A percentile compares a stretch with the other conserved stretches of the same genome.
Conservation (phyloP, 2,329 filamentous ascomycete species). For the Aspergillus hortae region DNA sequence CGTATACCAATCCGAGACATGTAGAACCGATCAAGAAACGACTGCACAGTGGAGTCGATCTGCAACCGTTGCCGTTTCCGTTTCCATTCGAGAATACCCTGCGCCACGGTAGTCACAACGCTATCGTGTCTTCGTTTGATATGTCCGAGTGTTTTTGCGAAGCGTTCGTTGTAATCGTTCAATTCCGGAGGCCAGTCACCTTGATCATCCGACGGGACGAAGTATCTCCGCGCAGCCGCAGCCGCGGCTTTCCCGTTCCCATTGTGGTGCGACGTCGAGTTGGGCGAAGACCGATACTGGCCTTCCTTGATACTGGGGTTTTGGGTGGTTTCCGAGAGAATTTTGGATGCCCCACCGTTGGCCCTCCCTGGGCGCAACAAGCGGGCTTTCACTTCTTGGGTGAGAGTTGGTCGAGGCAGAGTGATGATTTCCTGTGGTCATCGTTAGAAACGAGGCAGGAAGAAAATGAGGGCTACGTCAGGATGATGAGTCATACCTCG, state of each 20-base stretch:
- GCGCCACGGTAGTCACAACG: slow-evolving; percentile 95
- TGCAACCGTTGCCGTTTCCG: slow-evolving; percentile 94
- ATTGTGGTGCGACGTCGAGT: slow-evolving; percentile 40
- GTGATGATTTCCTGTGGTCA: slow-evolving; percentile 74
- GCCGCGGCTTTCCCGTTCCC: slow-evolving; percentile 51
- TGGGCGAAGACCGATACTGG: slow-evolving; percentile 62
- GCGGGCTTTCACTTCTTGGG: slow-evolving; percentile 70
- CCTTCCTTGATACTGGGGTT: slow-evolving; percentile 87
- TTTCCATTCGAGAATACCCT: slow-evolving; percentile 98
- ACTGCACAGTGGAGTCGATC: slow-evolving; percentile 95
- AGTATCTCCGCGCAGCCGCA: slow-evolving; percentile 66
- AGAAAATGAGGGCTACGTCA: background rate
- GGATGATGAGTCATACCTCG: slow-evolving; percentile 62
- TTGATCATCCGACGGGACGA: slow-evolving; percentile 83
- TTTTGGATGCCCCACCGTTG: slow-evolving; percentile 58
- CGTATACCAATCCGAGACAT: slow-evolving; percentile 99
- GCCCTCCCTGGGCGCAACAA: slow-evolving; percentile 56
- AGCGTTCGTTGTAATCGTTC: slow-evolving; percentile 87
- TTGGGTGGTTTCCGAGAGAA: slow-evolving; percentile 76
- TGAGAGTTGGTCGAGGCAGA: slow-evolving; percentile 72
- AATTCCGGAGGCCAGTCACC: slow-evolving; percentile 91
- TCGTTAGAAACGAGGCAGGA: slow-evolving; percentile 19
- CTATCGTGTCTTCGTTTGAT: slow-evolving; percentile 96
- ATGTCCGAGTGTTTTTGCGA: slow-evolving; percentile 81
- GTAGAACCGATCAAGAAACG: slow-evolving; percentile 97